These are phyloP conservation scores for Euphorbia pulcherrima DNA, from an alignment of 345 rosid genomes.

Conservation along the genomic window DNA sequence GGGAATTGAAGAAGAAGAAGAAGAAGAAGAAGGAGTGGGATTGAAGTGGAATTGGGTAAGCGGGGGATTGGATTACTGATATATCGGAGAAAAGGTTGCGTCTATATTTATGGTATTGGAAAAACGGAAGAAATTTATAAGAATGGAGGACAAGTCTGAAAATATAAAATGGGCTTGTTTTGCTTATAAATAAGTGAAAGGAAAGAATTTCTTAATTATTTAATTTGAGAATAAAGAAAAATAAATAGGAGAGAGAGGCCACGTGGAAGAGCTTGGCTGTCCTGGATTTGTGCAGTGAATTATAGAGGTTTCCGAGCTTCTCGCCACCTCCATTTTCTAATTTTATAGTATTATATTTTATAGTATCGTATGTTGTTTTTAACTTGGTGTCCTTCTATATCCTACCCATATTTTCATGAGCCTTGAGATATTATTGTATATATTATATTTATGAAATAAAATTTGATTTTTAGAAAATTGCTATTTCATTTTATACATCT, in stretches of 20 bases:
- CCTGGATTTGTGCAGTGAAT: background rate
- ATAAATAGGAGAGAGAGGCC: background rate
- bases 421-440: too few species aligned
- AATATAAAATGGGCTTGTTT: too few species aligned
- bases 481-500: too few species aligned
- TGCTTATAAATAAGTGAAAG: too few species aligned
- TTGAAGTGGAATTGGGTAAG: background rate
- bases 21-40: background rate
- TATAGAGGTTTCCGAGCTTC: background rate
- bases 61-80: too few species aligned
- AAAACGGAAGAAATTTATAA: background rate
- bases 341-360: too few species aligned
- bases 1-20: background rate
- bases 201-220: background rate
- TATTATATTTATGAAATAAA: too few species aligned
- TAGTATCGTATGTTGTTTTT: too few species aligned
- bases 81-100: background rate
- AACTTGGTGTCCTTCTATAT: too few species aligned
- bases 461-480: too few species aligned
- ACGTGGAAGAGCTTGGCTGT: background rate
- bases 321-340: slow-evolving; percentile 2
- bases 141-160: background rate
- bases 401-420: too few species aligned
- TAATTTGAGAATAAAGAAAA: background rate
- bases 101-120: background rate